Conservation (phyloP, 2,329 filamentous ascomycete genomes). For the Curvularia lunata region DNA sequence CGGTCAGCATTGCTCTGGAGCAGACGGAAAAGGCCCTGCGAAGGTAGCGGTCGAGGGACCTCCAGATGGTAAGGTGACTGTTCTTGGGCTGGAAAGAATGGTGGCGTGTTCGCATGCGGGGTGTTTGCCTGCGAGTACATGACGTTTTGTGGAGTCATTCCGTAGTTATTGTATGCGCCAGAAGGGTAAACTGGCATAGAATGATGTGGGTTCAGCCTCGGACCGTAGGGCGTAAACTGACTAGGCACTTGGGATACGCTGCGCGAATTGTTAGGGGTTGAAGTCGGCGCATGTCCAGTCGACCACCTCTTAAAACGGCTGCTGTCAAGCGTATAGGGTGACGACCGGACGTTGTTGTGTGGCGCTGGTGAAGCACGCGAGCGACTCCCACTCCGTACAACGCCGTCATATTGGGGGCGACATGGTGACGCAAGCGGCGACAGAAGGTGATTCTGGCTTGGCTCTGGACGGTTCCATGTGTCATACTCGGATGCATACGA, state of each 20-base stretch:
- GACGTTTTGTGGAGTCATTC: conserved; percentile 44
- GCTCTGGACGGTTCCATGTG: conserved; percentile 68
- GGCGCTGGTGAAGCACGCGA: conserved; percentile 75
- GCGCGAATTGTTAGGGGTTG: conserved; percentile 63
- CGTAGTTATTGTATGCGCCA: conserved; percentile 39
- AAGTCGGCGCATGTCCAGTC: conserved; percentile 67
- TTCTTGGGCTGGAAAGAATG: conserved; percentile 58
- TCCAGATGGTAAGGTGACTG: conserved; percentile 59
- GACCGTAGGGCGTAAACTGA: conserved; percentile 66
- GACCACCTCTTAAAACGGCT: conserved; percentile 77
- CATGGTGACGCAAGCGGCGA: conserved; percentile 76
- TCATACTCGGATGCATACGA: conserved; percentile 68
- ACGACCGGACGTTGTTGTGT: conserved; percentile 69
- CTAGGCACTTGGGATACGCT: conserved; percentile 65
- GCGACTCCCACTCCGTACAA: conserved; percentile 63
- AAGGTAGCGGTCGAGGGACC: conserved; percentile 65
- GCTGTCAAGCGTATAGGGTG: conserved; percentile 73
- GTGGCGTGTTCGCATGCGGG: conserved; percentile 58
- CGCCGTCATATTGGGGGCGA: conserved; percentile 62
- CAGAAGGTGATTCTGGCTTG: conserved; percentile 69
- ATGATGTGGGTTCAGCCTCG: conserved; percentile 58
- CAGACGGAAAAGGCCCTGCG: conserved; percentile 75
- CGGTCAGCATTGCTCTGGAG: conserved; percentile 76
- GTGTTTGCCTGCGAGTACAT: conserved; percentile 55
- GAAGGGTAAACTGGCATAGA: conserved; percentile 49